These are phyloP conservation scores for Plasmodium gaboni DNA, from an alignment of 169 alveolate genomes.

Conservation along the genomic window DNA sequence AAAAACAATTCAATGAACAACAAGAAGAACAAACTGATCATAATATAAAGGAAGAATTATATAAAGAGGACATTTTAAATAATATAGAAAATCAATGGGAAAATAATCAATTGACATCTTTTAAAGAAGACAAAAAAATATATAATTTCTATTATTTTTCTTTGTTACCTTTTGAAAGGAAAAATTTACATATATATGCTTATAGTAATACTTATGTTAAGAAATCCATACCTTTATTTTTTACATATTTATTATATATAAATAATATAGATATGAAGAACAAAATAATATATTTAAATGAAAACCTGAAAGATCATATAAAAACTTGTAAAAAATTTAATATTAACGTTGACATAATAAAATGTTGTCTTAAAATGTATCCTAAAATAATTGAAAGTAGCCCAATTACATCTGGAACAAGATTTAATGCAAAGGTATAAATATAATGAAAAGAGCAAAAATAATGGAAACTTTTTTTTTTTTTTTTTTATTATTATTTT, in stretches of 20 bases:
- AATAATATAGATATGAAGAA: slow-evolving; percentile 68
- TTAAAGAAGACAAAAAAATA: slow-evolving; percentile 49
- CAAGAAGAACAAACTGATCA: slow-evolving; percentile 6
- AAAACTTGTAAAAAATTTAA: slow-evolving; percentile 47
- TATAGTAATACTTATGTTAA: slow-evolving; percentile 24
- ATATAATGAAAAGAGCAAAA: not conserved
- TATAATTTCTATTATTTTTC: slow-evolving; percentile 66
- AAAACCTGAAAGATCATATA: slow-evolving; percentile 50
- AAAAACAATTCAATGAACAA: slow-evolving; percentile 1
- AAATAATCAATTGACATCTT: slow-evolving; percentile 20
- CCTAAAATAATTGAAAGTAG: slow-evolving; percentile 69
- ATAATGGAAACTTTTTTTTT: not conserved
- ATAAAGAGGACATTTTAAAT: not conserved
- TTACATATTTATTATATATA: slow-evolving; percentile 34
- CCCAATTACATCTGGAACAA: slow-evolving; percentile 34
- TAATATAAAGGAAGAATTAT: not conserved
- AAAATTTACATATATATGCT: slow-evolving; percentile 44
- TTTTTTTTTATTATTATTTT: not conserved
- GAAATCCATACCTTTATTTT: slow-evolving; percentile 41
- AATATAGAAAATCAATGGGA: slow-evolving; percentile 3
- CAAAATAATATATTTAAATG: slow-evolving; percentile 42
- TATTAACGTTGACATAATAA: slow-evolving; percentile 44
- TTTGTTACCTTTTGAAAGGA: slow-evolving; percentile 65
- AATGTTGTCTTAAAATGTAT: slow-evolving; percentile 14
- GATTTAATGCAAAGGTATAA: slow-evolving; percentile 48